Evolutionary conservation across 495 filamentous ascomycete genomes (phyloP), one percentile per base, ranked within the genome.

Genomic region (Penicillium robsamsonii): DNA sequence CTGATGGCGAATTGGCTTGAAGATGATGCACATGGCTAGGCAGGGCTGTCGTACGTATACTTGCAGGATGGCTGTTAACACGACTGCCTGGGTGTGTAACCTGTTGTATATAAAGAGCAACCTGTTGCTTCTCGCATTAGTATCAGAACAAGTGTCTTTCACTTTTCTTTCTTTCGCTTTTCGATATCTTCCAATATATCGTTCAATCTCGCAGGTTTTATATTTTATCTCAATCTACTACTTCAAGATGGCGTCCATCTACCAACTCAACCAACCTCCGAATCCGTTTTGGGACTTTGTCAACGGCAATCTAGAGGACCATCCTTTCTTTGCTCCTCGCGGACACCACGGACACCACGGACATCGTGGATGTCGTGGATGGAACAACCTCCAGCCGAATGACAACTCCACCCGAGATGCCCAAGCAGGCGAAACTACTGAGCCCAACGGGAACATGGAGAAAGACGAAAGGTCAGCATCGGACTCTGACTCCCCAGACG

Each of bases 281-380:
- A 52, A 65, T 55, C 64, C 70, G 5, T 68, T 75, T 48, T 75
- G 72, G 72, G 70, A 75, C 43, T 60, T 67, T 31, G 12, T 73
- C 43, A 52, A 61, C 44, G 58, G 58, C 6, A 52, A 50, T 37
- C 61, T 77, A 7, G 69, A 77, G 49, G 56, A 74, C 27, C 71
- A 75, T 58, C 71, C 74, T 33, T 71, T 74, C 68, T 72, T 72
- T 50, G 61, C 67, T 29, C 66, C 66, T 59, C 59, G 49, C 35
- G 57, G 61, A 31, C 61, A 61, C 33, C 55, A 49, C 37, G 55
- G 45, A 2, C 56, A 50, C 17, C 63, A 25, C 18, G 49, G 49
- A 51, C 49, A 35, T 35, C 56, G 24, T 40, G 42, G 24, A 40
- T 30, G 25, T 33, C 48, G 5, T 58, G 59, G 56, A 41, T 60